Conservation (phyloP, 345 rosid species). For the Rhizophora mangle region DNA sequence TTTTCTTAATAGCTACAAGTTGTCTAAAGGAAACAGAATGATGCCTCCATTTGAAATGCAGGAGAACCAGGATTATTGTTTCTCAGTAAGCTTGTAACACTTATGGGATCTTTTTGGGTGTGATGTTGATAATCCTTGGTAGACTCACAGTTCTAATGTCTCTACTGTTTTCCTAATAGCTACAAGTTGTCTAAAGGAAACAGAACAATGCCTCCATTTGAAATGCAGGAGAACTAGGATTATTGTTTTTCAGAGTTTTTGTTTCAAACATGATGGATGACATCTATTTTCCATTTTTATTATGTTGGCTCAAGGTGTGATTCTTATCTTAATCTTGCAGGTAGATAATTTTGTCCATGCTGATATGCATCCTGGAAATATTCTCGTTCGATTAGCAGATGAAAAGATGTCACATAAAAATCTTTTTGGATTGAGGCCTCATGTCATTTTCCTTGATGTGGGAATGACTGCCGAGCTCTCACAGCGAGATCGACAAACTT, state of each 20-base stretch:
- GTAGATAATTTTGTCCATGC: slow-evolving; percentile 97
- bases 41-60: too few relatives aligned
- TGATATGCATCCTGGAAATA: slow-evolving; percentile 99
- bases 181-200: neutral
- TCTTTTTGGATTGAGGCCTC: slow-evolving; percentile 80
- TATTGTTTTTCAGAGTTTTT: neutral
- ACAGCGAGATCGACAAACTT: slow-evolving; percentile 59
- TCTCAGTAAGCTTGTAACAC: too few relatives aligned
- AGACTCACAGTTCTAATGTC: too few relatives aligned
- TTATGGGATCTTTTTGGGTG: too few relatives aligned
- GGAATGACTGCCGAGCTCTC: slow-evolving; percentile 99
- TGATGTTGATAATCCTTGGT: too few relatives aligned
- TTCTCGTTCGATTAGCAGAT: slow-evolving; percentile 68
- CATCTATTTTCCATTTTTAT: too few relatives aligned
- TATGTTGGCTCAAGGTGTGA: too few relatives aligned
- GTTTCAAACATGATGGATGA: neutral
- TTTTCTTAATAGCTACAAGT: neutral
- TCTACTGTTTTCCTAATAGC: neutral
- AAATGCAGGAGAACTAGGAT: too few relatives aligned
- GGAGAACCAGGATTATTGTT: too few relatives aligned
- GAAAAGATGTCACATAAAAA: slow-evolving; percentile 53
- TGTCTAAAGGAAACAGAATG: neutral
- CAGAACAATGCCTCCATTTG: too few relatives aligned
- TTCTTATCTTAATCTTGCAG: slow-evolving; percentile 39
- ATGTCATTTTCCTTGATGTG: slow-evolving; percentile 89